Conservation (phyloP, 345 rosid species). For the Reutealis trisperma region DNA sequence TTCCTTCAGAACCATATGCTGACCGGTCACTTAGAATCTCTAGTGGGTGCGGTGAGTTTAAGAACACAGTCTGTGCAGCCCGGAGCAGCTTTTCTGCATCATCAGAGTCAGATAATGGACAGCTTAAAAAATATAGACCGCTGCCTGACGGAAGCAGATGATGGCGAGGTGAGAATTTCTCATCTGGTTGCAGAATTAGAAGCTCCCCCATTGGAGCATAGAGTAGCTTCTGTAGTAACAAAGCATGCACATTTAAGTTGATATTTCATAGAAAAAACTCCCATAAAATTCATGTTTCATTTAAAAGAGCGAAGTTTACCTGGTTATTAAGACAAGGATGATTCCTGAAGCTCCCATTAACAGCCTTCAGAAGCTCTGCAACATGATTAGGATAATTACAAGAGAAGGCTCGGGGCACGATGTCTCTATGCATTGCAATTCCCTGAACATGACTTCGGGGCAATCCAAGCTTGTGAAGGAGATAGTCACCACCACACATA, state of each 20-base stretch:
- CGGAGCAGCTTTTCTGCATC: constrained; percentile 60
- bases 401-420: constrained; percentile 96
- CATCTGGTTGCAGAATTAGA: constrained; percentile 90
- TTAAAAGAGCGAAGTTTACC: constrained; percentile 37
- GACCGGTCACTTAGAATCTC: constrained; percentile 85
- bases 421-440: constrained; percentile 87
- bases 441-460: constrained; percentile 69
- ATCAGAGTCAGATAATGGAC: constrained; percentile 39
- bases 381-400: constrained; percentile 86
- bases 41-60: constrained; percentile 96
- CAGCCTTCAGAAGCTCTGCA: constrained; percentile 77
- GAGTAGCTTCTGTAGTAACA: constrained; percentile 58
- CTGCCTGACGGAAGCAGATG: constrained; percentile 89
- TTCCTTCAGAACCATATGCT: constrained; percentile 87
- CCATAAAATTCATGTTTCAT: neutral
- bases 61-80: constrained; percentile 69
- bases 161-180: constrained; percentile 80
- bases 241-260: neutral
- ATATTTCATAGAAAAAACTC: neutral
- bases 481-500: constrained; percentile 91
- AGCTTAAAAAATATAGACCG: constrained; percentile 67
- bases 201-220: constrained; percentile 96
- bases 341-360: constrained; percentile 78
- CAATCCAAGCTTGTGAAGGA: constrained; percentile 79
- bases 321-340: constrained; percentile 86